Base-by-base conservation (phyloP, 176 grass and related monocot species). In the Aechmea fasciata region DNA sequence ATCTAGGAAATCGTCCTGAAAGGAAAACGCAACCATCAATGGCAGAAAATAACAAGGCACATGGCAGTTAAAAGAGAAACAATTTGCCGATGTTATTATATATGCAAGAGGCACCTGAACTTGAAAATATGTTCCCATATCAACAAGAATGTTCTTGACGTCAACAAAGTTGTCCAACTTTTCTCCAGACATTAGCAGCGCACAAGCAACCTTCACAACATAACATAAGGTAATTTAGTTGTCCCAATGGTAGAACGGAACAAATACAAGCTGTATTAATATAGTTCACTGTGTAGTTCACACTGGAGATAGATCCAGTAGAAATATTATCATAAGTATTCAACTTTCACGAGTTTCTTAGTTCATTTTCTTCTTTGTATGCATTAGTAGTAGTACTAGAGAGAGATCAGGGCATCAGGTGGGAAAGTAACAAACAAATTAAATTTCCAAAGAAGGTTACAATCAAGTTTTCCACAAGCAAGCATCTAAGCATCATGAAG, bases 71-170 rank as follows among this genome's bases (percentile, higher is more conserved):
- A 73, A 74, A 83, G 54, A 29, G 71, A 71, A 51, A 22, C 59
- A 71, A 13, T 18, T 20, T 47, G 64, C 73, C n/a, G 17, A 61
- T 19, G 20, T 61, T 5, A 61, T 19, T 9, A 61, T 18, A 61
- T 22, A 18, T 61, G 33, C 33, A 49, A 54, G 65, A 70, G 14
- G 78, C 82, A 90, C 94, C 90, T 99, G 94, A 67, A 93, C 82
- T 90, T 99, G 94, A 82, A 93, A 99, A 69, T 90, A 93, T 67
- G 73, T 90, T 82, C 94, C 94, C 90, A 99, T 99, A 77, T 90
- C 84, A 81, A 99, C 77, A 78, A 99, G 94, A 74, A 93, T 88
- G 66, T 82, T 83, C 70, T 99, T 88, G 50, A 90, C 94, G 82
- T 78, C 82, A 76, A 64, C 22, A 59, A 83, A 99, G 69, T 93